Evolutionary conservation across 306 rosid genomes (phyloP), one percentile per base, ranked within the genome.

Genomic region (Quercus suber): DNA sequence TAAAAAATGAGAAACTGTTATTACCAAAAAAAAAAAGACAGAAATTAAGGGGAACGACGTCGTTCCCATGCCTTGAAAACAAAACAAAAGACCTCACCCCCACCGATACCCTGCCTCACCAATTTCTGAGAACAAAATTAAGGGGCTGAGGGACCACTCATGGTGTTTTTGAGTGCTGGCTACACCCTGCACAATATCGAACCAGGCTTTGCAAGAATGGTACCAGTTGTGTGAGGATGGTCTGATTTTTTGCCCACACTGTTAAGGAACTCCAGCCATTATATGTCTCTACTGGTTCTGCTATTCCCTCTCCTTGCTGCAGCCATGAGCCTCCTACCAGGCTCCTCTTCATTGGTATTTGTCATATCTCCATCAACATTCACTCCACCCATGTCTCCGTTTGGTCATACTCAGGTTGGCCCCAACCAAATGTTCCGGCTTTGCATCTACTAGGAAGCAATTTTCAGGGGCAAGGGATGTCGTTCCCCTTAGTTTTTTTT

Each of bases 81-180:
- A 30, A 30, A 30, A 30, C 31, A 30, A 30, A 30, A 25, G 27
- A 25, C 27, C 27, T 25, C 27, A 25, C 31, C 31, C 31, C 31
- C 31, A 30, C 31, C 4, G 4, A 30, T 30, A 30, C 31, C 31
- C 31, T 4, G 3, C 31, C 31, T 30, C 31, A 30, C 31, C 4
- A 30, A 30, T 30, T 30, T 30, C 31, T 30, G 31, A 30, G 31
- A 30, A 30, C 31, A 30, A 30, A 30, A 30, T 30, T 30, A 30
- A 30, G 31, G 31, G 31, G 31, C 31, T 30, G 4, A 30, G 31
- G 31, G 31, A 30, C 4, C 4, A 30, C 97, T 73, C 98, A 94
- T 77, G 98, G 98, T 17, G 97, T 94, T 67, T 94, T 94, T 1
- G 98, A 94, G 91, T 94, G 98, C 77, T 94, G 98, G 98, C 81